These are phyloP conservation scores for Phytophthora pinifolia DNA, from an alignment of 352 stramenopile species.

Conservation along the genomic window DNA sequence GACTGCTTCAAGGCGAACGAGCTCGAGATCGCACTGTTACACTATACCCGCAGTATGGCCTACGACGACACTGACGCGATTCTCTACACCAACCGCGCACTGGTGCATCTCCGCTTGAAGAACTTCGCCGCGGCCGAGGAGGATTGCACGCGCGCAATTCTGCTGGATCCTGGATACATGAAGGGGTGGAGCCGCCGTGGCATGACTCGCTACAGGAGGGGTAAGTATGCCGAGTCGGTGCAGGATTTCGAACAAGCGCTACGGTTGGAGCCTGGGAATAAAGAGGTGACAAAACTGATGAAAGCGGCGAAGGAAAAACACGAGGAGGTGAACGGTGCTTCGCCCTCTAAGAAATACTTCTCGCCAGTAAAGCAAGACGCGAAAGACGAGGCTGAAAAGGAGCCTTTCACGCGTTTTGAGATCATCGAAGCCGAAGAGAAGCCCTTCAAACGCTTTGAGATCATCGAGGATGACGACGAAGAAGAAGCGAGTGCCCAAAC, in stretches of 20 bases:
- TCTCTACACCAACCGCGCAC: conserved; percentile 88
- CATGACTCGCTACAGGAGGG: conserved; percentile 84
- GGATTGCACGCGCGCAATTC: conserved; percentile 79
- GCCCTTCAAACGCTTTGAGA: conserved; percentile 69
- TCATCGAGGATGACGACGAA: conserved; percentile 39
- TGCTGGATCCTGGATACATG: conserved; percentile 79
- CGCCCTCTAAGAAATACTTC: conserved; percentile 25
- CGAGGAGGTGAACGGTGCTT: conserved; percentile 57
- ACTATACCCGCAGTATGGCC: conserved; percentile 90
- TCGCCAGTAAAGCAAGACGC: conserved; percentile 7
- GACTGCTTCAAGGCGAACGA: conserved; percentile 90
- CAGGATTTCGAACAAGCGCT: conserved; percentile 81
- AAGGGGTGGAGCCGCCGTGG: conserved; percentile 89
- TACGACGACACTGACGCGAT: conserved; percentile 75
- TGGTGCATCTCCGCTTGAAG: conserved; percentile 78
- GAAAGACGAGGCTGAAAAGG: conserved; percentile 14
- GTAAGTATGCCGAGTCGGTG: conserved; percentile 85
- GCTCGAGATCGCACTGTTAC: conserved; percentile 80
- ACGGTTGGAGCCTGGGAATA: conserved; percentile 61
- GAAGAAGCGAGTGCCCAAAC: background rate
- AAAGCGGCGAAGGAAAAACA: conserved; percentile 71
- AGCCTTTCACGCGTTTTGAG: conserved; percentile 66
- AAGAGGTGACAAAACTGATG: conserved; percentile 82
- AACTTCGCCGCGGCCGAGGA: conserved; percentile 86
- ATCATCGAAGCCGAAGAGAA: conserved; percentile 57